Evolutionary conservation across 1,284 basidiomycete species (phyloP).

Genomic region (Afroboletus lepidellus): DNA sequence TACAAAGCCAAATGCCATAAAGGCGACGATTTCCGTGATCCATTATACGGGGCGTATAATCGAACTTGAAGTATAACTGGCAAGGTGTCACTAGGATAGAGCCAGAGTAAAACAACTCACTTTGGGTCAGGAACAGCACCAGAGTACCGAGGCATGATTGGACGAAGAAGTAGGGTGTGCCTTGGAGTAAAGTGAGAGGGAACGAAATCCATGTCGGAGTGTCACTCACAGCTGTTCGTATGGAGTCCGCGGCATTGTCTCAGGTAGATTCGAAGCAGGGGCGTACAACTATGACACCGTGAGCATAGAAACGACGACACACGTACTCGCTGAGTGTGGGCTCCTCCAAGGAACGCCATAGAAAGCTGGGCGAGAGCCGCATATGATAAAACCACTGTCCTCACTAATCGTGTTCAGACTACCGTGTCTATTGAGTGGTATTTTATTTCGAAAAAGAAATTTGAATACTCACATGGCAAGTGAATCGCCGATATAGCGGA

Average conservation of each 20-base stretch:
- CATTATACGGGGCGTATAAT: slow-evolving; percentile 17
- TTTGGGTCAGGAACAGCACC: slow-evolving; percentile 9
- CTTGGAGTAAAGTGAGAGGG: slow-evolving; percentile 1
- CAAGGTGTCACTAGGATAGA: background rate
- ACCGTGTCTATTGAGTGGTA: background rate
- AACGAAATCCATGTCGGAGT: background rate
- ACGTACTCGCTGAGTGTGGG: slow-evolving; percentile 12
- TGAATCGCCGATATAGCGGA: slow-evolving; percentile 24
- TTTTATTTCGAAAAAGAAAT: background rate
- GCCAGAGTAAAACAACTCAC: slow-evolving; percentile 1
- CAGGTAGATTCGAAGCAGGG: background rate
- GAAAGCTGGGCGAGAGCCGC: background rate
- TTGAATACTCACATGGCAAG: slow-evolving; percentile 19
- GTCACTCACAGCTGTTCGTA: slow-evolving; percentile 11
- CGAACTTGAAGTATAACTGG: slow-evolving; percentile 17
- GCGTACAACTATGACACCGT: slow-evolving; percentile 15
- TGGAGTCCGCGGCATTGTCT: background rate
- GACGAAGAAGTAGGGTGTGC: slow-evolving; percentile 3
- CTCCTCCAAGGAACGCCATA: slow-evolving; percentile 17
- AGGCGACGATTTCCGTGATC: slow-evolving; percentile 8
- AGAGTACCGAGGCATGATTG: background rate
- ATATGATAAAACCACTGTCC: background rate
- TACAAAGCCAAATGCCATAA: slow-evolving; percentile 13
- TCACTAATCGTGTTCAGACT: slow-evolving; percentile 21
- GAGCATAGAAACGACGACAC: background rate